Evolutionary conservation across 257 asterid genomes (phyloP).

Genomic region (Solanum medicagineum): DNA sequence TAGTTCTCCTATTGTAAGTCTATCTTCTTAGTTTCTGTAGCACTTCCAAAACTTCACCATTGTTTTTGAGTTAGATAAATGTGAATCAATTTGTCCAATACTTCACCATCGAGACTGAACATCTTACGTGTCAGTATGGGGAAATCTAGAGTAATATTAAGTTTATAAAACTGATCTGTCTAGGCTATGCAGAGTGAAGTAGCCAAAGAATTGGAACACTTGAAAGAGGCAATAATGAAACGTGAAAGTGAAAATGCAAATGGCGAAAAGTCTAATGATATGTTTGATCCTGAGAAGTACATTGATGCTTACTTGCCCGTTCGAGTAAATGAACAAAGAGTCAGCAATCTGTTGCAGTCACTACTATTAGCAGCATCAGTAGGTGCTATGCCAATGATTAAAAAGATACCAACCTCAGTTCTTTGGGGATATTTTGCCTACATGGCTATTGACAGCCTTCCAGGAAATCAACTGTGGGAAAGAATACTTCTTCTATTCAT

Average conservation of each 20-base stretch:
- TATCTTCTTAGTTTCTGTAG: background rate
- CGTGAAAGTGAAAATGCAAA: slow-evolving; percentile 1
- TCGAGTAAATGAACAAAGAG: slow-evolving; percentile 58
- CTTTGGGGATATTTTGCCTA: slow-evolving; percentile 61
- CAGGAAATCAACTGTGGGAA: slow-evolving; percentile 57
- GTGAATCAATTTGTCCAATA: background rate
- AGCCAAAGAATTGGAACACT: slow-evolving; percentile 31
- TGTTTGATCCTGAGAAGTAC: slow-evolving; percentile 31
- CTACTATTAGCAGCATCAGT: slow-evolving; percentile 37
- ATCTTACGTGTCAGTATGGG: background rate
- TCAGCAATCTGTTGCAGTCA: slow-evolving; percentile 53
- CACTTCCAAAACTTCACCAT: background rate
- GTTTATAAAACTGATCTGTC: background rate
- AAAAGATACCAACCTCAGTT: slow-evolving; percentile 45
- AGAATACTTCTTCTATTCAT: slow-evolving; percentile 36
- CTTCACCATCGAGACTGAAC: background rate
- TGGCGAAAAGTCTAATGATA: slow-evolving; percentile 1
- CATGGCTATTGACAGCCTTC: slow-evolving; percentile 65
- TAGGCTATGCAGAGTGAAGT: slow-evolving; percentile 14
- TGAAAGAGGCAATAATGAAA: slow-evolving; percentile 44
- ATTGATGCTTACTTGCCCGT: slow-evolving; percentile 44
- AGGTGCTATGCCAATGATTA: slow-evolving; percentile 38
- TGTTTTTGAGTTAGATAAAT: background rate
- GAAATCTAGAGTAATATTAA: background rate
- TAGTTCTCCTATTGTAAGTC: slow-evolving; percentile 29